Evolutionary conservation across 2,329 filamentous ascomycete genomes (phyloP).

Genomic region (Pseudopithomyces chartarum): DNA sequence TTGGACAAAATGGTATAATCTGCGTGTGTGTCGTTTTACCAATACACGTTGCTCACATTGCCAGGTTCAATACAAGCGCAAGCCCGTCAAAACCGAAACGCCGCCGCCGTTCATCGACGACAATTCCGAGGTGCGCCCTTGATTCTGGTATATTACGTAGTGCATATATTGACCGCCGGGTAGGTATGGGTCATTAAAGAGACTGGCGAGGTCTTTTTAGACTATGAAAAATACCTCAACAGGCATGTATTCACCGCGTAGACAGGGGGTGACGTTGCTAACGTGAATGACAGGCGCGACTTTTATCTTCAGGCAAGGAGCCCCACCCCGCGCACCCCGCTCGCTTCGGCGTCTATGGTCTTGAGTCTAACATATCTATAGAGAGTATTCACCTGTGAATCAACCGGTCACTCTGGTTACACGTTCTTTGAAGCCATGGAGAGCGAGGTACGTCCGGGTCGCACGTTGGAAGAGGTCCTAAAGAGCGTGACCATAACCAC

Average conservation of each 20-base stretch:
- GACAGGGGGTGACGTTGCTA: slow-evolving; percentile 17
- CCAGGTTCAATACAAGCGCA: slow-evolving; percentile 94
- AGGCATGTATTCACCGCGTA: slow-evolving; percentile 62
- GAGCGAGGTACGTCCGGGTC: slow-evolving; percentile 73
- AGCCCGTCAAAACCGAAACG: slow-evolving; percentile 83
- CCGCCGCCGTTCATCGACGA: slow-evolving; percentile 77
- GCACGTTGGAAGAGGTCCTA: slow-evolving; percentile 27
- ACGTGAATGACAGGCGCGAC: slow-evolving; percentile 68
- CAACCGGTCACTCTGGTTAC: slow-evolving; percentile 88
- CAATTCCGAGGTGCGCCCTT: slow-evolving; percentile 72
- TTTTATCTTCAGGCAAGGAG: slow-evolving; percentile 86
- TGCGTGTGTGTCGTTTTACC: slow-evolving; percentile 12
- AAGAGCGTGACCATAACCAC: slow-evolving; percentile 41
- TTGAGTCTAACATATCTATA: slow-evolving; percentile 46
- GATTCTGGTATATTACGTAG: slow-evolving; percentile 13
- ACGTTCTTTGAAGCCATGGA: slow-evolving; percentile 91
- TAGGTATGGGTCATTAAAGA: slow-evolving; percentile 91
- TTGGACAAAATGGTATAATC: slow-evolving; percentile 39
- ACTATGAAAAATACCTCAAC: slow-evolving; percentile 85
- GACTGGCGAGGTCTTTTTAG: slow-evolving; percentile 86
- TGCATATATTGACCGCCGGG: slow-evolving; percentile 31
- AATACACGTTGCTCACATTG: slow-evolving; percentile 20
- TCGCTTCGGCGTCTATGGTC: background rate
- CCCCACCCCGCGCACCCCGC: background rate
- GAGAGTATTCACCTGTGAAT: slow-evolving; percentile 92